Percentiles rank a stretch among this genome's conserved stretches.
phyloP scores from a whole-genome alignment of 2,329 filamentous ascomycete species.

The Apiospora kogelbergensis region DNA sequence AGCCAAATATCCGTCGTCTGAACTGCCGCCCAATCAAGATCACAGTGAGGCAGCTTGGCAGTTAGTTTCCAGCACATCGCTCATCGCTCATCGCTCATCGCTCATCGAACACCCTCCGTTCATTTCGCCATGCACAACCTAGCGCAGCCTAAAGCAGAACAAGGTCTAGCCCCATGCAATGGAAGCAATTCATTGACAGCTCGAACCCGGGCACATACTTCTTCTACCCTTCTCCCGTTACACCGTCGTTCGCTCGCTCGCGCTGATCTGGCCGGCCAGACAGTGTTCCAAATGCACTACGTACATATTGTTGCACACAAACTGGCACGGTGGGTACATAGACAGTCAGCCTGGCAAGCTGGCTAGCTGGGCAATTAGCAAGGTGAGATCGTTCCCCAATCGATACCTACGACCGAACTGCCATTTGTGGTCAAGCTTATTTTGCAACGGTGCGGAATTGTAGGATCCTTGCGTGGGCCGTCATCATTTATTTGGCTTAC shows the following conservation, averaged over 20 bases:
- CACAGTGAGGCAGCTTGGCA: background rate
- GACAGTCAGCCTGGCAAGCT: too few relatives aligned
- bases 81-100: too few relatives aligned
- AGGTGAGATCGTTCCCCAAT: slow-evolving; percentile 2
- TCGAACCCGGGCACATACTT: background rate
- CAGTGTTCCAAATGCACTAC: background rate
- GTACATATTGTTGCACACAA: background rate
- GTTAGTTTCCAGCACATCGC: background rate
- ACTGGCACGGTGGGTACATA: background rate
- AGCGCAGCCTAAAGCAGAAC: background rate
- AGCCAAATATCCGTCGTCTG: background rate
- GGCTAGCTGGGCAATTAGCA: background rate
- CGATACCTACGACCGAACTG: background rate
- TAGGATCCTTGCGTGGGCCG: background rate
- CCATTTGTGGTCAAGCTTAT: background rate
- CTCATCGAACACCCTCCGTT: too few relatives aligned
- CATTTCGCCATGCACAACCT: background rate
- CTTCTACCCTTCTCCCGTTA: background rate
- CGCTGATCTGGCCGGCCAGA: background rate
- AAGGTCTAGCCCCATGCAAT: background rate
- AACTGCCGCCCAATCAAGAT: background rate
- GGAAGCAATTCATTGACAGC: background rate
- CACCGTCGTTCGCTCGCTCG: background rate
- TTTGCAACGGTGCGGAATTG: background rate
- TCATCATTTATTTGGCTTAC: background rate